Conservation (phyloP, 1,139 yeast genomes). For the Protomyces arabidopsidicola region DNA sequence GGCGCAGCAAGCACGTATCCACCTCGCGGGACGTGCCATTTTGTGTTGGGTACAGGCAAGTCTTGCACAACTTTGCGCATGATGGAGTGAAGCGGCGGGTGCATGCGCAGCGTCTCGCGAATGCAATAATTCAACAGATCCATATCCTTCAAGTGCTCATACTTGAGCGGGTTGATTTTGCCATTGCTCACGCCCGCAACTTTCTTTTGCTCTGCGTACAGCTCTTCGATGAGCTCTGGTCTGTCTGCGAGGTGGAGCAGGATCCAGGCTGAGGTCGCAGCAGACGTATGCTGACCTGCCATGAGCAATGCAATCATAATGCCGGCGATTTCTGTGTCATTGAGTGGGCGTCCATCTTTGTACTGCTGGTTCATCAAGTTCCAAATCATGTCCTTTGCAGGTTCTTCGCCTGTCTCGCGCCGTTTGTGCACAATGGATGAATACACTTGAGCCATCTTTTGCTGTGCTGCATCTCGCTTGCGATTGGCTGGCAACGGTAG, state of each 20-base stretch:
- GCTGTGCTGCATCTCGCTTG: slow-evolving; percentile 83
- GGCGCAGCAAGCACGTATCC: slow-evolving; percentile 90
- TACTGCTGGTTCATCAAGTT: slow-evolving; percentile 77
- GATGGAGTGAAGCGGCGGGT: slow-evolving; percentile 92
- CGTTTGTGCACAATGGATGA: slow-evolving; percentile 70
- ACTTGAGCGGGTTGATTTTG: slow-evolving; percentile 48
- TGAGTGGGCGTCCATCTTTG: slow-evolving; percentile 89
- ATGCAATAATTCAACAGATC: slow-evolving; percentile 74
- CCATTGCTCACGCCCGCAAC: slow-evolving; percentile 47
- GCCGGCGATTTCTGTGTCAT: slow-evolving; percentile 91
- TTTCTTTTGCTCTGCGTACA: slow-evolving; percentile 68
- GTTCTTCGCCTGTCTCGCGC: slow-evolving; percentile 61
- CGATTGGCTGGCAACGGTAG: slow-evolving; percentile 83
- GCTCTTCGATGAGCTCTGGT: slow-evolving; percentile 75
- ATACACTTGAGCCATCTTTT: slow-evolving; percentile 71
- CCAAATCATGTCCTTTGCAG: slow-evolving; percentile 84
- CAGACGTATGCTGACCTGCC: slow-evolving; percentile 99
- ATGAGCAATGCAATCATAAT: slow-evolving; percentile 88
- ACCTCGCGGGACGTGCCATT: slow-evolving; percentile 79
- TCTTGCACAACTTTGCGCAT: slow-evolving; percentile 84
- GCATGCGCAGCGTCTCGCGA: slow-evolving; percentile 91
- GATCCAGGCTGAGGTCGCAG: slow-evolving; percentile 94
- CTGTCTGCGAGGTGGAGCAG: slow-evolving; percentile 82
- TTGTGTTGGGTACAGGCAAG: slow-evolving; percentile 72
- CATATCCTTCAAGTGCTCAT: slow-evolving; percentile 78